phyloP scores from a whole-genome alignment of 2,329 filamentous ascomycete genomes.

The Pleurostoma richardsiae region DNA sequence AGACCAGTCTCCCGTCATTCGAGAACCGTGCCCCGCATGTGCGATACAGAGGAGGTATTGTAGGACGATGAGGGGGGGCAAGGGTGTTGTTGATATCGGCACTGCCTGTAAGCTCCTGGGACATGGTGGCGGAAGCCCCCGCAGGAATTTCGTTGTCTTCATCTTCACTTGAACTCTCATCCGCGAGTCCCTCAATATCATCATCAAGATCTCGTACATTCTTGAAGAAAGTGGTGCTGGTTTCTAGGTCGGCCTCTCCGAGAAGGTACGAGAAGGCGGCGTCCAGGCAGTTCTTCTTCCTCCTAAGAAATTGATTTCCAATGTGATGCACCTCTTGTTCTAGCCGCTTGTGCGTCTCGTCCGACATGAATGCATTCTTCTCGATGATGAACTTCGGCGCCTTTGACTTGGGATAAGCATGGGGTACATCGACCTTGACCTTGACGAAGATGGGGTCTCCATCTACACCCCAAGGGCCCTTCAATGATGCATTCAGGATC shows the following conservation, averaged over 20 bases:
- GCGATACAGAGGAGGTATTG: conserved; percentile 51
- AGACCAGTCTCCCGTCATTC: conserved; percentile 57
- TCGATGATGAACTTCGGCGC: conserved; percentile 56
- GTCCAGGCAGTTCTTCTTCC: conserved; percentile 58
- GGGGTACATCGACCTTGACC: conserved; percentile 55
- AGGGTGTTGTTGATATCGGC: conserved; percentile 49
- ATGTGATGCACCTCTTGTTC: conserved; percentile 53
- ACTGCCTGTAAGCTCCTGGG: conserved; percentile 53
- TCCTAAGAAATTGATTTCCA: conserved; percentile 47
- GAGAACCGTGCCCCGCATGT: conserved; percentile 58
- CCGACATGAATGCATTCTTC: conserved; percentile 57
- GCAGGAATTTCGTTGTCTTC: conserved; percentile 58
- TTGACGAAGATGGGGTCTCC: conserved; percentile 56
- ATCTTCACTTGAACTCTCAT: conserved; percentile 81
- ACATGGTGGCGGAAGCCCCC: conserved; percentile 53
- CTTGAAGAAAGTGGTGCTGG: conserved; percentile 57
- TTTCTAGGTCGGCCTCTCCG: conserved; percentile 56
- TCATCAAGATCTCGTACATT: conserved; percentile 60
- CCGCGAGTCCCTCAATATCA: conserved; percentile 50
- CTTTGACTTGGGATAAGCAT: conserved; percentile 52
- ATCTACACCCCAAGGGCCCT: conserved; percentile 58
- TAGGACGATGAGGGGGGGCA: conserved; percentile 43
- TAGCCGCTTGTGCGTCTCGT: conserved; percentile 46
- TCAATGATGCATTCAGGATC: conserved; percentile 54
- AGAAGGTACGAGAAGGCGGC: conserved; percentile 58